Evolutionary conservation across 2,329 filamentous ascomycete genomes (phyloP).

Genomic region (Xylariales sp.): DNA sequence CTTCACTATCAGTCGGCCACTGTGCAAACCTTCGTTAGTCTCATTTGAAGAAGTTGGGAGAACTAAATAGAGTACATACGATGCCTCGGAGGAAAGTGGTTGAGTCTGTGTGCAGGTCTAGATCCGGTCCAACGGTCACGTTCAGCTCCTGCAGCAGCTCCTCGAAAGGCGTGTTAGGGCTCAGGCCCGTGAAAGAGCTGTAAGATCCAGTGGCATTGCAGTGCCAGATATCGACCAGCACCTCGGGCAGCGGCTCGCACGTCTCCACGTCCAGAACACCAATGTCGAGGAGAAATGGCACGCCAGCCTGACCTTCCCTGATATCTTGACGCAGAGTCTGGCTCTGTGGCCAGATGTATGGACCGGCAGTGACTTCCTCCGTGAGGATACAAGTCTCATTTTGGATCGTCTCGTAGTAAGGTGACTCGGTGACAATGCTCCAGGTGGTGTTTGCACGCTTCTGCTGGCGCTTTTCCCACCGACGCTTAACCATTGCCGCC

Average conservation of each 20-base stretch:
- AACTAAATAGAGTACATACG: conserved; percentile 5
- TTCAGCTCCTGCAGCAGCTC: conserved; percentile 23
- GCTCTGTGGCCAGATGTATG: conserved; percentile 40
- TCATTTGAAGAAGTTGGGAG: not conserved
- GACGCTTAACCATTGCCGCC: conserved; percentile 16
- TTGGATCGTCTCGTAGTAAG: conserved; percentile 27
- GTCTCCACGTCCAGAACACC: conserved; percentile 42
- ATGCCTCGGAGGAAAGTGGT: conserved; percentile 23
- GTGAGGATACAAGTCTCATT: conserved; percentile 38
- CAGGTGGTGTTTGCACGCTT: conserved; percentile 16
- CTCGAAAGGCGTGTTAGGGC: conserved; percentile 23
- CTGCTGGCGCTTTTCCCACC: conserved; percentile 12
- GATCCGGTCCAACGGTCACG: conserved; percentile 16
- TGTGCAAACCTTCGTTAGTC: not conserved
- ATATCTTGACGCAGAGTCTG: conserved; percentile 32
- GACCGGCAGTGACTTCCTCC: conserved; percentile 37
- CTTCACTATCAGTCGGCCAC: conserved; percentile 21
- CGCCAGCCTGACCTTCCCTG: conserved; percentile 31
- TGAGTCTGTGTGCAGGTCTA: conserved; percentile 20
- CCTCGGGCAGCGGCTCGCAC: conserved; percentile 29
- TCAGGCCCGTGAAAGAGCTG: conserved; percentile 25
- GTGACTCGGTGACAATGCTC: conserved; percentile 16
- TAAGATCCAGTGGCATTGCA: conserved; percentile 42
- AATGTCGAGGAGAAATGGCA: conserved; percentile 37
- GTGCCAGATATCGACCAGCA: conserved; percentile 40